phyloP scores from a whole-genome alignment of 208 protist species.

The Trypanosoma caninum region DNA sequence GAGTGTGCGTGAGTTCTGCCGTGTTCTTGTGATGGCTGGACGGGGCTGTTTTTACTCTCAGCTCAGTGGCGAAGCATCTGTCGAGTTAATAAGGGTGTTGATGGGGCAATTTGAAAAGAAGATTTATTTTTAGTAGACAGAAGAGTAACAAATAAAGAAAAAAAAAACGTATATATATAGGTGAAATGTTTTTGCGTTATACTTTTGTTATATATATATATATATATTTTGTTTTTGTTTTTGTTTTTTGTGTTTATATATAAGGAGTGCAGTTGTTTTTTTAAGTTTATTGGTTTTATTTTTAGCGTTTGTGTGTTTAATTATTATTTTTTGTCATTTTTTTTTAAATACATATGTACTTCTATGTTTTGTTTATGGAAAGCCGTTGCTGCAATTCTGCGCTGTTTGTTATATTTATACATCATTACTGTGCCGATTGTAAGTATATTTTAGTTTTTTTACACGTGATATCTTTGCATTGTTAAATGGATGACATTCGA shows the following conservation, averaged over 20 bases:
- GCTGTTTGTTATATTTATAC: conserved; percentile 1
- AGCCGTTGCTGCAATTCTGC: neutral
- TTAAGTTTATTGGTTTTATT: conserved; percentile 12
- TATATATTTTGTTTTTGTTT: conserved; percentile 2
- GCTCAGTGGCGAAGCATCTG: too few species aligned
- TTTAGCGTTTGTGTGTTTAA: neutral
- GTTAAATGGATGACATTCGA: conserved; percentile 12
- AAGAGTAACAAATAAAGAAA: conserved; percentile 8
- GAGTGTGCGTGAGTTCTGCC: too few species aligned
- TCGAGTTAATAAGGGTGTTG: too few species aligned
- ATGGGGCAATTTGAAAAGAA: too few species aligned
- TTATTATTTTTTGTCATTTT: conserved; percentile 22
- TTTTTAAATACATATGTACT: conserved; percentile 20
- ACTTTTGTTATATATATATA: too few species aligned
- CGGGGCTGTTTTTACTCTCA: conserved; percentile 32
- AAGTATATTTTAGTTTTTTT: too few species aligned
- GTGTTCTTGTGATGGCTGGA: too few species aligned
- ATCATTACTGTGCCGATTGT: neutral
- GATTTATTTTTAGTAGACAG: neutral
- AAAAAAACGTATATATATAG: neutral
- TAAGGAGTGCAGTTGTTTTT: neutral
- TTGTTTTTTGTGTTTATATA: neutral
- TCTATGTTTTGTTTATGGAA: neutral
- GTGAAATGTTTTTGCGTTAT: too few species aligned
- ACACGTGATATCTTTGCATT: too few species aligned